These are phyloP conservation scores for Xylariaceae sp. DNA, from an alignment of 2,329 filamentous ascomycete species.

Conservation along the genomic window DNA sequence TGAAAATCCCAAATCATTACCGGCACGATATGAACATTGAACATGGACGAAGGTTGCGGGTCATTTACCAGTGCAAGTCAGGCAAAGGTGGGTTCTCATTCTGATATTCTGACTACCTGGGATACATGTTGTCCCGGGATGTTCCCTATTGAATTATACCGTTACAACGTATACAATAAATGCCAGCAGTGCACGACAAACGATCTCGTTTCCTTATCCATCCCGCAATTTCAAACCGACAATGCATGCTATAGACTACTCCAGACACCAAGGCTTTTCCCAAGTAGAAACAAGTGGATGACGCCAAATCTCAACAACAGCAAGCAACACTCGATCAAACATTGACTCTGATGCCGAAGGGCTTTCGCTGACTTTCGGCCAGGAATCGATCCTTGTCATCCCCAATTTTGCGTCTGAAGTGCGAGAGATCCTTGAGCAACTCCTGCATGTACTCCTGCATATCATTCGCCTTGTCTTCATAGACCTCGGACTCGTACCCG, in stretches of 20 bases:
- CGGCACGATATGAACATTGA: neutral
- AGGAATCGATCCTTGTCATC: slow-evolving; percentile 74
- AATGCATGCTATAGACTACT: slow-evolving; percentile 11
- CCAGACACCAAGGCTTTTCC: slow-evolving; percentile 20
- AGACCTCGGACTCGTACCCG: slow-evolving; percentile 40
- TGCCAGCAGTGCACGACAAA: too few species aligned
- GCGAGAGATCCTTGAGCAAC: slow-evolving; percentile 71
- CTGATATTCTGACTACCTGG: too few species aligned
- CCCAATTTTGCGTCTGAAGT: slow-evolving; percentile 81
- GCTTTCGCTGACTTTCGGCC: slow-evolving; percentile 55
- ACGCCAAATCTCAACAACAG: too few species aligned
- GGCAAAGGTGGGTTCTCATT: slow-evolving; percentile 10
- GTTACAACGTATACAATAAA: too few species aligned
- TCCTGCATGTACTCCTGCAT: slow-evolving; percentile 83
- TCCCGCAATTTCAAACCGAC: too few species aligned
- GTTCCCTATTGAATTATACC: too few species aligned
- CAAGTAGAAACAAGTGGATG: slow-evolving; percentile 8
- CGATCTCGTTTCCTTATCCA: too few species aligned
- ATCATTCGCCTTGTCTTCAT: slow-evolving; percentile 54
- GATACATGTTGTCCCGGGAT: too few species aligned
- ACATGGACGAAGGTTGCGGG: neutral
- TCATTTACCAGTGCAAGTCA: neutral
- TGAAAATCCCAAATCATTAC: neutral
- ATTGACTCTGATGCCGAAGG: slow-evolving; percentile 44
- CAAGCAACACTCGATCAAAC: slow-evolving; percentile 21